Base-by-base conservation (phyloP, 768 basidiomycete species). In the Lactarius deliciosus region DNA sequence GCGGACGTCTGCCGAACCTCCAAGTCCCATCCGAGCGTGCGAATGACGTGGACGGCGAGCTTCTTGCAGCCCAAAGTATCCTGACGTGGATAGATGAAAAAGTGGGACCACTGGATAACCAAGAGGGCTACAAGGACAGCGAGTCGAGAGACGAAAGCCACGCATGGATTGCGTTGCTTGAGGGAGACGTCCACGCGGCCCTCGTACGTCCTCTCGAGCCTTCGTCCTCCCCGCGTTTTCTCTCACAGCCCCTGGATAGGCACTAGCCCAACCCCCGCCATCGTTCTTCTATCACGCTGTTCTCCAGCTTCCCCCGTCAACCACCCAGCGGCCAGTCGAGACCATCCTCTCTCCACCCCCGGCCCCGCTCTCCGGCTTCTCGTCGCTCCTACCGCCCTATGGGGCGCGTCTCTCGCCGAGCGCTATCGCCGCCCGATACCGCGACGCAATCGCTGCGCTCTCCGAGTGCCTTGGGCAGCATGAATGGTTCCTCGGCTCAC, bases 91-190 rank as follows among this genome's bases (percentile, higher is more conserved):
- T 83, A 5, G 88, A 90, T 69, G 77, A 77, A 22, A 81, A 75
- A 50, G 77, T 86, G 3, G 80, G 73, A 32, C 72, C 70, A 3
- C 73, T 77, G n/a, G 76, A 77, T 63, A 74, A 79, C 5, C 76
- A 90, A 38, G 89, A 92, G 73, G 92, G 91, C 13, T 93, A 91
- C 74, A 80, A 75, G 41, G 81, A 89, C 69, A 79, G 82, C 57
- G 75, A 77, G 22, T 79, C 88, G 28, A 80, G 82, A 58, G 86
- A 91, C 70, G 92, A 94, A 75, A 90, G 90, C 70, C 82, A 86
- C 53, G 92, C 92, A 1, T 94, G 92, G 92, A 83, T 92, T 30
- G 79, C 90, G 2, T 80, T 94, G 38, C 83, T 94, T 47, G 90
- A 94, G 75, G 86, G 87, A 41, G 79, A 82, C 56, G 84, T 94